Base-by-base conservation (phyloP, 2,329 filamentous ascomycete species). In the Fusarium secorum region DNA sequence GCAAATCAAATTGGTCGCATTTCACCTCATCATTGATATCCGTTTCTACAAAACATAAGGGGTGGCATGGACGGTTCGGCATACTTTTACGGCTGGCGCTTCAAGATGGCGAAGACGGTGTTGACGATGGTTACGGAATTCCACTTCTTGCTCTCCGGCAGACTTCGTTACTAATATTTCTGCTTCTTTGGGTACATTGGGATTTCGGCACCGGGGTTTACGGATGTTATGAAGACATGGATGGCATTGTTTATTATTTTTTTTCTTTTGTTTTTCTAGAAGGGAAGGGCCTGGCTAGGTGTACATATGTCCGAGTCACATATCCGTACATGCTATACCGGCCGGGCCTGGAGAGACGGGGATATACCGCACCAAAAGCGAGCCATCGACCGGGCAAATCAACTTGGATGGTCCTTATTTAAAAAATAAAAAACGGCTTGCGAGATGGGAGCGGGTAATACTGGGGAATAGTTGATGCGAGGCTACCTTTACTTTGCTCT, bases 51-150 rank as follows among this genome's bases (percentile, higher is more conserved):
- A 67, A 65, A 45, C 52, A 64, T 30, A 55, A 64, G 63, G 68
- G 72, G 64, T 72, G 71, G 65, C 18, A 52, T 52, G 32, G 61
- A 63, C 51, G 59, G 71, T 56, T 62, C 60, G 74, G 70, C 72
- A 74, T 74, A 59, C 56, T 77, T 66, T 75, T 71, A 72, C 65
- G 53, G 65, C 71, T 76, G 78, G 77, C 71, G 76, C 74, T 73
- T 68, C 52, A 60, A 72, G 63, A 71, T 63, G 66, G 70, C 62
- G 66, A 66, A 70, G 71, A 63, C 38, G 73, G 76, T 78, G 76
- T 79, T 79, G 68, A 75, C 73, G 72, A 76, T 73, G 68, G 73
- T 74, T 76, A 76, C 68, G 75, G 75, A 71, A 75, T 74, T 68
- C 70, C 60, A 69, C 73, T 67, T 71, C 70, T 73, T 62, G 71